These are phyloP conservation scores for Acacia concinna DNA, from an alignment of 331 rosid genomes.

Conservation along the genomic window DNA sequence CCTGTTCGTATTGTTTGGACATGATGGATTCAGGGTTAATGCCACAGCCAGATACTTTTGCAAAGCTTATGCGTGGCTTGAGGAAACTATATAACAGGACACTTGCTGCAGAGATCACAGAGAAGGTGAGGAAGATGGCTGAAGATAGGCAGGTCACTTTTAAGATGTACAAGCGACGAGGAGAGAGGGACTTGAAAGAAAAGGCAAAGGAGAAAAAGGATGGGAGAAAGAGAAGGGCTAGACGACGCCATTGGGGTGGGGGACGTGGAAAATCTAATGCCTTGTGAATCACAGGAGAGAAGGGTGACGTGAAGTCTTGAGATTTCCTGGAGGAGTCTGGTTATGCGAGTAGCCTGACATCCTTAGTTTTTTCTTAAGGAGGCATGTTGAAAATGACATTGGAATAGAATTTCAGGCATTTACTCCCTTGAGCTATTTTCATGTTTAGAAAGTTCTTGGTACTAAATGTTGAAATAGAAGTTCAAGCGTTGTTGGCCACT, in stretches of 20 bases:
- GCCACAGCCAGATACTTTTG: slow-evolving; percentile 5
- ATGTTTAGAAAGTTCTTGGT: background rate
- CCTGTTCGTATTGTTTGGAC: background rate
- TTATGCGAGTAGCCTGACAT: background rate
- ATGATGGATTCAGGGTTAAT: background rate
- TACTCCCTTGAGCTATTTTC: background rate
- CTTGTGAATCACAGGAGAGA: background rate
- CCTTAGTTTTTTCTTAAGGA: background rate
- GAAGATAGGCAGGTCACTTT: background rate
- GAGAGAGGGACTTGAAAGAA: background rate
- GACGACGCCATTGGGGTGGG: background rate
- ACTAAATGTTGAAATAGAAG: too few relatives aligned
- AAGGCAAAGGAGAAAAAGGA: background rate
- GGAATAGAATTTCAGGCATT: background rate
- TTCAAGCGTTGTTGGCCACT: too few relatives aligned
- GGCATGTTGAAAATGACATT: background rate
- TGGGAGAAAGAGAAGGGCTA: background rate
- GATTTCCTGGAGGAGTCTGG: background rate
- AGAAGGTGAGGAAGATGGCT: slow-evolving; percentile 2
- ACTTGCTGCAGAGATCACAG: slow-evolving; percentile 6
- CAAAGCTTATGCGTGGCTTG: background rate
- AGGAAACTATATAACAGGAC: background rate
- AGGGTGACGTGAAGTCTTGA: background rate
- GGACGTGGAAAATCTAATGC: background rate
- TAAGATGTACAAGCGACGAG: background rate